Evolutionary conservation across 768 basidiomycete species (phyloP), one percentile per base, ranked within the genome.

Genomic region (Tylopilus cervinicoccineus): DNA sequence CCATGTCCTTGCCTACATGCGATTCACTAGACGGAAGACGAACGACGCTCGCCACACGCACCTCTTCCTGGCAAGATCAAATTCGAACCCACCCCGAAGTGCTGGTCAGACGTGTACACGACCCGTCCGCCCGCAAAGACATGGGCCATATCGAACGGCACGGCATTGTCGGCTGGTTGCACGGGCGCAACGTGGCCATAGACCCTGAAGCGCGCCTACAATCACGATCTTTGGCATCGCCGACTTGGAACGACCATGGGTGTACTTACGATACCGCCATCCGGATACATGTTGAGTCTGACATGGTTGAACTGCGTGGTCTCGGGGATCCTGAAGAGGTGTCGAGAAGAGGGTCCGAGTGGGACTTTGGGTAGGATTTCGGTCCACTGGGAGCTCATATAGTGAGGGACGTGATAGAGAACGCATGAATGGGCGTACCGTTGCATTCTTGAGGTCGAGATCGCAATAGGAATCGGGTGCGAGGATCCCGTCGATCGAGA

Each of bases 281-380:
- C 96, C 3, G 96, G 96, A 69, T 93, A 92, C 81, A 95, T 93
- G 56, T 86, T 84, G 20, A 99, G 80, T 68, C 90, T 96, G 50
- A 99, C 83, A 66, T 86, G 88, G 53, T 85, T 94, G 48, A 78
- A 75, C 12, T 68, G 61, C 2, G 63, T 47, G 1, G 80, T 79
- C 12, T 72, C 62, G 14, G 81, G 62, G 34, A 93, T 75, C 50
- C 78, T 78, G 76, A 97, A 98, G 28, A 97, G 75, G 65, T 99
- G 96, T 45, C 86, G 77, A n/a, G 86, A 84, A 53, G 77, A 82
- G 8, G 96, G 95, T 3, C 89, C 88, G 23, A 97, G 75, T 37
- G 79, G 69, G 6, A 83, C 81, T 58, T 73, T 82, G 0, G 93
- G 86, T 16, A 97, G 76, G 43, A 96, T 74, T 56, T 86, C 80